Conservation (phyloP, 2,329 filamentous ascomycete genomes). For the Talaromyces rugulosus region DNA sequence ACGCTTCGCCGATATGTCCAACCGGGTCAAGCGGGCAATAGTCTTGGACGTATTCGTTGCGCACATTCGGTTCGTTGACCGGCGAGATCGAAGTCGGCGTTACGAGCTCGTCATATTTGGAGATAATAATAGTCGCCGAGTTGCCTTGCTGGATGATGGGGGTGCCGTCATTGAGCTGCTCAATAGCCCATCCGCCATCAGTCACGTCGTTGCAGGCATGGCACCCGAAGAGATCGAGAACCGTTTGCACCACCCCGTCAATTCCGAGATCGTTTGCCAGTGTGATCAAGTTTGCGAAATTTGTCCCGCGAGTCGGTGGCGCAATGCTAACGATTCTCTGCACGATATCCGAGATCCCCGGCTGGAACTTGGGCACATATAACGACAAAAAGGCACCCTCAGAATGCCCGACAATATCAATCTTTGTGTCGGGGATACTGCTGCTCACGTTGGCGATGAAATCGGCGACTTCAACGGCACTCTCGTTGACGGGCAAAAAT, state of each 20-base stretch:
- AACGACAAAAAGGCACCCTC: slow-evolving; percentile 41
- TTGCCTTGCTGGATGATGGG: slow-evolving; percentile 33
- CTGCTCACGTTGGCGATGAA: slow-evolving; percentile 39
- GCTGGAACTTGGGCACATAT: slow-evolving; percentile 37
- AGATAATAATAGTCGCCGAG: slow-evolving; percentile 30
- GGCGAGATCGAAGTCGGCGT: slow-evolving; percentile 29
- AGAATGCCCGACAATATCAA: slow-evolving; percentile 43
- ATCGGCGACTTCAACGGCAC: slow-evolving; percentile 35
- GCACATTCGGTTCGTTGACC: slow-evolving; percentile 28
- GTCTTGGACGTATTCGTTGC: slow-evolving; percentile 30
- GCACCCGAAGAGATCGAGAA: slow-evolving; percentile 27
- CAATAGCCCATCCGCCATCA: slow-evolving; percentile 24
- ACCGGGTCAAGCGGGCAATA: slow-evolving; percentile 29
- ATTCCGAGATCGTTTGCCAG: slow-evolving; percentile 19
- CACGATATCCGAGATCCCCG: slow-evolving; percentile 22
- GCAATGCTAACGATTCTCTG: slow-evolving; percentile 34
- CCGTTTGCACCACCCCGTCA: slow-evolving; percentile 11
- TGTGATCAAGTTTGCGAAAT: slow-evolving; percentile 26
- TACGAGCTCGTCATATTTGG: slow-evolving; percentile 31
- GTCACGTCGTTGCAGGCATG: slow-evolving; percentile 31
- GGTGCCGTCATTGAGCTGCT: slow-evolving; percentile 27
- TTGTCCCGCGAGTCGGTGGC: slow-evolving; percentile 32
- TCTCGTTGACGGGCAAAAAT: slow-evolving; percentile 33
- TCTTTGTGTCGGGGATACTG: slow-evolving; percentile 29
- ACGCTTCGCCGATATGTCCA: slow-evolving; percentile 35